Conservation (phyloP, 1,139 yeast genomes). For the Pichia sp. region DNA sequence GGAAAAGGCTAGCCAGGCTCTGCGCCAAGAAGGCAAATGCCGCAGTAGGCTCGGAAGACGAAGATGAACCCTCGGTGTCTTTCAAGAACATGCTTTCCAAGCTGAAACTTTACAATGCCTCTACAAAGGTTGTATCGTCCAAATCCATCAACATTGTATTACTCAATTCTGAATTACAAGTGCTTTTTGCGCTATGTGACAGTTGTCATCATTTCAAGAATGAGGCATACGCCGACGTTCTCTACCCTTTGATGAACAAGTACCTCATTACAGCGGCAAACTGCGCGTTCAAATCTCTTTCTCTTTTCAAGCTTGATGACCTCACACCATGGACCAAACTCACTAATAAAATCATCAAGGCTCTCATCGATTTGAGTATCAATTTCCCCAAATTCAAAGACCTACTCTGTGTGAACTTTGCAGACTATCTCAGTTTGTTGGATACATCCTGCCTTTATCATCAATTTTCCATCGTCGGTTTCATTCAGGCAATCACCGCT, state of each 20-base stretch:
- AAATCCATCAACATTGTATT: neutral
- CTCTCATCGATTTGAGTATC: conserved; percentile 29
- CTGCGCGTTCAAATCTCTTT: conserved; percentile 31
- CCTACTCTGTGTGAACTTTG: conserved; percentile 13
- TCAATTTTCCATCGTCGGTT: conserved; percentile 41
- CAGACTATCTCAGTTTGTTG: conserved; percentile 25
- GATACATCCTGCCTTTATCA: conserved; percentile 28
- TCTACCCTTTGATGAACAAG: conserved; percentile 46
- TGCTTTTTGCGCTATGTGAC: conserved; percentile 57
- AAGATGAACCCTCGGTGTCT: conserved; percentile 17
- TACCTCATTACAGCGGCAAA: conserved; percentile 55
- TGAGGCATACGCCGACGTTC: conserved; percentile 40
- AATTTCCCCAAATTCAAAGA: conserved; percentile 29
- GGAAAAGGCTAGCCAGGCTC: conserved; percentile 39
- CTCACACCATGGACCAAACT: conserved; percentile 28
- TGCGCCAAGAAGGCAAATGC: too few species aligned
- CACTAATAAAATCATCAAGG: conserved; percentile 25
- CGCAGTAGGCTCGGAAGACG: too few species aligned
- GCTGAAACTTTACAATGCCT: conserved; percentile 16
- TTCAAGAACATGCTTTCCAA: conserved; percentile 33
- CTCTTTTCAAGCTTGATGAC: conserved; percentile 23
- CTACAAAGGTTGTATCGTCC: neutral
- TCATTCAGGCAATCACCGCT: conserved; percentile 36
- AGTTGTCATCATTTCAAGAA: conserved; percentile 40
- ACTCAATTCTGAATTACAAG: conserved; percentile 51